Base-by-base conservation (phyloP, 2,329 filamentous ascomycete genomes). In the Exophiala sp. region DNA sequence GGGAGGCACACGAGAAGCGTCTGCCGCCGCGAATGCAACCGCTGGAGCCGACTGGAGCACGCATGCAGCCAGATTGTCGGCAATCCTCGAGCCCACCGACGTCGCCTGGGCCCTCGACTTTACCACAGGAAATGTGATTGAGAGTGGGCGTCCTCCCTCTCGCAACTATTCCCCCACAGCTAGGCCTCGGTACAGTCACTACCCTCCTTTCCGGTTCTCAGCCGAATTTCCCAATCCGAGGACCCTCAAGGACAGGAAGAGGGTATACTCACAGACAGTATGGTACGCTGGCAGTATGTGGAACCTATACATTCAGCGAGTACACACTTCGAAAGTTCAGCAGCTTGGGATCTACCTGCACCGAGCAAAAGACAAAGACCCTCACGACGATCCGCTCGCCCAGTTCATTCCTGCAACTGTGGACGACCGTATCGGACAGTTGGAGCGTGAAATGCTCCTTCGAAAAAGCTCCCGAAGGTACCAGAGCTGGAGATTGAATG, bases 301-400 rank as follows among this genome's bases (percentile, higher is more conserved):
- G 78, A 81, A 81, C 56, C 75, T 81, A n/a, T 81, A 80, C 61
- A 79, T 81, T 9, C 78, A 80, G 58, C 78, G 79, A 52, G 74
- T 79, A 1, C 71, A 74, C 7, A 76, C 73, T 0, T 69, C 71
- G 1, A 78, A 78, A 56, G 76, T 72, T 46, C 74, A 76, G 9
- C 77, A 81, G 58, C 68, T 81, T 1, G 78, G 77, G 11, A 77
- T 81, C 3, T 81, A 81, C 54, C 67, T 81, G 2, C 77, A 81
- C 58, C 73, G 77, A 37, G 77, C 76, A 4, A 79, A 79, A 58
- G 77, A 80, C 51, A 69, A 73, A 19, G 75, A 79, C 46, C 68
- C 67, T 11, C 65, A 66, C 40, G 70, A 69, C 37, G 63, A 65
- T 23, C 60, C 67, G 2, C 66, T 62, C 29, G 62, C 48, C 18